phyloP scores from a whole-genome alignment of 345 rosid species.

The Hypericum androsaemum region DNA sequence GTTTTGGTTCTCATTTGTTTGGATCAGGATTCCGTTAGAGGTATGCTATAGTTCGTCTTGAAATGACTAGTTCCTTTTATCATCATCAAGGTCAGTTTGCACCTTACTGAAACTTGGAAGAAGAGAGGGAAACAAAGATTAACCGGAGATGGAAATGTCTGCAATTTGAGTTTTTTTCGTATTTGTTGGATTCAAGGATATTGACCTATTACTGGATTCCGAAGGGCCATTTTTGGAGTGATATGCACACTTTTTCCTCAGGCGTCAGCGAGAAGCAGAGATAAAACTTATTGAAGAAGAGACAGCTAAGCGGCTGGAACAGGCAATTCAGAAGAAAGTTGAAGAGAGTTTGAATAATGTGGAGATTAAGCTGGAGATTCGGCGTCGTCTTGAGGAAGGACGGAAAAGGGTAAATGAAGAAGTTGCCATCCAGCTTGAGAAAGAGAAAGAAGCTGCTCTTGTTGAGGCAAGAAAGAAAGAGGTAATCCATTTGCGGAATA shows the following conservation, averaged over 20 bases:
- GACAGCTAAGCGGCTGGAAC: constrained; percentile 76
- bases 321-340: constrained; percentile 60
- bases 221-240: constrained; percentile 23
- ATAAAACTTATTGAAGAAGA: constrained; percentile 84
- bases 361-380: constrained; percentile 59
- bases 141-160: constrained; percentile 12
- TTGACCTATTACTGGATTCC: constrained; percentile 14
- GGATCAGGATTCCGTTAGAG: constrained; percentile 82
- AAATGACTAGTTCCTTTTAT: constrained; percentile 42
- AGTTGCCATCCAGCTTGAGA: constrained; percentile 73
- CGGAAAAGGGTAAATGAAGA: constrained; percentile 57
- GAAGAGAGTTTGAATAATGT: constrained; percentile 69
- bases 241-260: constrained; percentile 32
- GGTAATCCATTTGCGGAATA: constrained; percentile 29
- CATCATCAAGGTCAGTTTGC: constrained; percentile 53
- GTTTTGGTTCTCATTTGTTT: constrained; percentile 65
- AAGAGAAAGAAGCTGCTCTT: constrained; percentile 64
- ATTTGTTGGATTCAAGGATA: constrained; percentile 30
- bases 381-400: constrained; percentile 62
- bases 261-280: constrained; percentile 94
- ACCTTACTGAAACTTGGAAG: constrained; percentile 24
- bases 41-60: constrained; percentile 49
- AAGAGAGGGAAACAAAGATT: constrained; percentile 12
- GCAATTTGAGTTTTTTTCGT: constrained; percentile 15
- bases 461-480: constrained; percentile 63